Conservation (phyloP, 495 filamentous ascomycete genomes). For the Apodospora peruviana region DNA sequence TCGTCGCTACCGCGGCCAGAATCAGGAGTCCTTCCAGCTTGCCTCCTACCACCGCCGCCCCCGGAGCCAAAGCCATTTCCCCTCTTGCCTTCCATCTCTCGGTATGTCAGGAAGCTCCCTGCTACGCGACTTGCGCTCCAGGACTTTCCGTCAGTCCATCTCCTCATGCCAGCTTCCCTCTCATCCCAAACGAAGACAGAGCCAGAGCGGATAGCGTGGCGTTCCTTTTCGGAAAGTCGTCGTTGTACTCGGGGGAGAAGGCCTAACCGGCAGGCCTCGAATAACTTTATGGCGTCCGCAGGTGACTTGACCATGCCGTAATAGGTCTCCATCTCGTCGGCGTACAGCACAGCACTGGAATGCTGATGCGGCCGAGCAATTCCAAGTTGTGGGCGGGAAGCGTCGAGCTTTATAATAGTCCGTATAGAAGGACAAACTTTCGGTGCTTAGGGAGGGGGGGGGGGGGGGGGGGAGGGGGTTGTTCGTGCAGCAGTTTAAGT, state of each 20-base stretch:
- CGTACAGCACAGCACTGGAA: too few species aligned
- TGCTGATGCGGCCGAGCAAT: too few species aligned
- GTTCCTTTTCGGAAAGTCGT: constrained; percentile 91
- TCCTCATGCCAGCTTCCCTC: constrained; percentile 92
- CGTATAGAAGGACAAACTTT: too few species aligned
- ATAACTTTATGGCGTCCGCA: constrained; percentile 91
- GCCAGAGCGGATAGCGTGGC: constrained; percentile 87
- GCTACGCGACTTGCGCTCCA: constrained; percentile 98
- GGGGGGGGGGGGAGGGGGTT: too few species aligned
- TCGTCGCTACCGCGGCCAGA: constrained; percentile 75
- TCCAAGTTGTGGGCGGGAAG: too few species aligned
- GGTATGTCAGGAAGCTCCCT: constrained; percentile 93
- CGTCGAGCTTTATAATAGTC: too few species aligned
- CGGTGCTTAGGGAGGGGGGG: too few species aligned
- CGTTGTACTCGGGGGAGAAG: constrained; percentile 88
- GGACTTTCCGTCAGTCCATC: constrained; percentile 98
- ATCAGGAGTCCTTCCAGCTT: constrained; percentile 72
- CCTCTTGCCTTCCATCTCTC: constrained; percentile 98
- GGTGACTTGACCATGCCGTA: constrained; percentile 88
- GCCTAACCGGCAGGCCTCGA: constrained; percentile 91
- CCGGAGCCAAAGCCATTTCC: constrained; percentile 44
- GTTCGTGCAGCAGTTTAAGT: too few species aligned
- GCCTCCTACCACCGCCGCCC: constrained; percentile 51
- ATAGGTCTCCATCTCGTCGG: constrained; percentile 99
- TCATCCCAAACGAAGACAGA: constrained; percentile 99